phyloP scores from a whole-genome alignment of 495 filamentous ascomycete species.

The Penicillium silybi region DNA sequence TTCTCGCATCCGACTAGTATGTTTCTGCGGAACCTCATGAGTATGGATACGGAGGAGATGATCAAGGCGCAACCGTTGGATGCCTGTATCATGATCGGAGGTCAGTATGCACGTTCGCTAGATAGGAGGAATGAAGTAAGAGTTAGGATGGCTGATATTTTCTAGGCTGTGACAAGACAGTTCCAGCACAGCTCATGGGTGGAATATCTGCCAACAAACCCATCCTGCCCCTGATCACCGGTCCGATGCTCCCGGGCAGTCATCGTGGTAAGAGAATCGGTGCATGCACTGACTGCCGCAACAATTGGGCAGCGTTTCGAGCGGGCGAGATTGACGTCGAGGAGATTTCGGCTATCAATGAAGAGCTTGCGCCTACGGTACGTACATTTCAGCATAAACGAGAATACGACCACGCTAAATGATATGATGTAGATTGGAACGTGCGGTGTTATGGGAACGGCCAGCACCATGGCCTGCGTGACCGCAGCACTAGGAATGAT shows the following conservation, averaged over 20 bases:
- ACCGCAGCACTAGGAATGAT: slow-evolving; percentile 61
- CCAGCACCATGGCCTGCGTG: slow-evolving; percentile 66
- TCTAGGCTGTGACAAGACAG: slow-evolving; percentile 63
- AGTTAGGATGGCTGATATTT: not conserved
- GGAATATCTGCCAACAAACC: slow-evolving; percentile 68
- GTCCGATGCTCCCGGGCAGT: slow-evolving; percentile 65
- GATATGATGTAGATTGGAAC: slow-evolving; percentile 48
- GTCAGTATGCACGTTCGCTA: slow-evolving; percentile 26
- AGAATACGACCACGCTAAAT: not conserved
- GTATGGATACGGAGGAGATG: slow-evolving; percentile 73
- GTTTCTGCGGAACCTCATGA: slow-evolving; percentile 65
- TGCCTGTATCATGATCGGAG: slow-evolving; percentile 61
- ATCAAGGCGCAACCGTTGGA: slow-evolving; percentile 61
- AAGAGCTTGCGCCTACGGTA: slow-evolving; percentile 63
- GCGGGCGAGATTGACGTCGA: slow-evolving; percentile 60
- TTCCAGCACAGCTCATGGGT: slow-evolving; percentile 66
- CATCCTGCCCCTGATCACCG: slow-evolving; percentile 58
- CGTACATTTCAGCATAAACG: slow-evolving; percentile 4
- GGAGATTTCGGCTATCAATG: slow-evolving; percentile 62
- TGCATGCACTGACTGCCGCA: slow-evolving; percentile 64
- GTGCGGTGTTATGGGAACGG: slow-evolving; percentile 68
- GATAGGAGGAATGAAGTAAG: not conserved
- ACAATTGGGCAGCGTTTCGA: slow-evolving; percentile 62
- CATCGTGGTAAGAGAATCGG: slow-evolving; percentile 55
- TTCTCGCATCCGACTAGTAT: slow-evolving; percentile 66